Base-by-base conservation (phyloP, 2,329 filamentous ascomycete genomes). In the Penicillium sp. region DNA sequence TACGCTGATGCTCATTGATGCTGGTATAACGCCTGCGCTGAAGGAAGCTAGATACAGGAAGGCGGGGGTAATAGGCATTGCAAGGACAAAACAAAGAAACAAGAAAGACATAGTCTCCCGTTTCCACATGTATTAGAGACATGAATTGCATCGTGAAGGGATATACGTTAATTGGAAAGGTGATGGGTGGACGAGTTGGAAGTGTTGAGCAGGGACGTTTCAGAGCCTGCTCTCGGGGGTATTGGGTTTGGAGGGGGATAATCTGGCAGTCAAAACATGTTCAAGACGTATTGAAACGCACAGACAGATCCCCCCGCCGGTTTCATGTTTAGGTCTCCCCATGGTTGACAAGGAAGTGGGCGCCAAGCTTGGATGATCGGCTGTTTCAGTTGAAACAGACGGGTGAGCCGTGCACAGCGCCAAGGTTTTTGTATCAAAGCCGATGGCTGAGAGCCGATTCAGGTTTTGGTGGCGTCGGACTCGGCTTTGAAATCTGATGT, bases 21-120 rank as follows among this genome's bases (percentile, higher is more conserved):
- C 63, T 60, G 64, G 62, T 57, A 64, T 58, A 65, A 65, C 63
- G 63, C 62, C 57, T 58, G 62, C 62, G 63, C 60, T 65, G 60
- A 64, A 63, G 54, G 48, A 60, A 56, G 60, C 60, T 65, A 65
- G 46, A 60, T 65, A 65, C 62, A 66, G 40, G 47, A 51, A 55
- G 52, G 43, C 47, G 36, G 42, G 38, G 49, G 42, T 54, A 57
- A 34, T 52, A 54, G 46, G 45, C 18, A 52, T 40, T 13, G 49
- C 10, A 48, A 58, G 54, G 34, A 46, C 46, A 57, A 47, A 57
- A 56, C 29, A 53, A 44, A 40, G 42, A 47, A 34, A 42, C 24
- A 18, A 45, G 21, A 43, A 39, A 42, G 16, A 14, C 16, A 45
- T 44, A 22, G 29, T 49, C 38, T 50, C 32, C 47, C 46, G 32